These are phyloP conservation scores for Eleusine coracana DNA, from an alignment of 176 grass and related monocot genomes.

Conservation along the genomic window DNA sequence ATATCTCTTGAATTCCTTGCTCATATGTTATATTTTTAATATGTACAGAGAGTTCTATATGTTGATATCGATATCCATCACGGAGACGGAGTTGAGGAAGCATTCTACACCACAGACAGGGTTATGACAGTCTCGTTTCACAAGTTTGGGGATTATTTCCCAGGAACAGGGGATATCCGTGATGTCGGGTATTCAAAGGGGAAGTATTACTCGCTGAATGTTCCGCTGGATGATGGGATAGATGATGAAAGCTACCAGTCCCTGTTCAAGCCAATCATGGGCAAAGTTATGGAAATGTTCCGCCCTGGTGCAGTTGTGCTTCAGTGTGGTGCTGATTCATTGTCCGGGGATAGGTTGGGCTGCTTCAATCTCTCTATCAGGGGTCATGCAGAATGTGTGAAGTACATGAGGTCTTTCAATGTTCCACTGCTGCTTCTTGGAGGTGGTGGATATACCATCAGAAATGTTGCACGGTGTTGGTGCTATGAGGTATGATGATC, in stretches of 20 bases:
- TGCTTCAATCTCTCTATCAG: conserved; percentile 91
- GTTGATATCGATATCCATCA: conserved; percentile 95
- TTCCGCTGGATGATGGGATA: conserved; percentile 86
- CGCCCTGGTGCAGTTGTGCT: conserved; percentile 83
- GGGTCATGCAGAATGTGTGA: conserved; percentile 89
- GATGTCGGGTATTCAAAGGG: conserved; percentile 76
- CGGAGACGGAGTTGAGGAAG: conserved; percentile 89
- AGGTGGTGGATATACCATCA: conserved; percentile 92
- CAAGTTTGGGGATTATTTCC: conserved; percentile 92
- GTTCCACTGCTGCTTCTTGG: conserved; percentile 88
- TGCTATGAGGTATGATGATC: conserved; percentile 81
- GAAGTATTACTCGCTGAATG: conserved; percentile 85
- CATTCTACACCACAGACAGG: conserved; percentile 88
- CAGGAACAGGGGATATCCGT: conserved; percentile 81
- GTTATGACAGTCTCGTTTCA: conserved; percentile 98
- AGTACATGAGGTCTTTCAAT: conserved; percentile 96
- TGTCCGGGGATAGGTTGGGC: conserved; percentile 86
- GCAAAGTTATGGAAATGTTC: conserved; percentile 92
- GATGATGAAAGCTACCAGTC: conserved; percentile 94
- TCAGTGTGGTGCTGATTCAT: conserved; percentile 87
- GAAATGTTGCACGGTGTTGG: conserved; percentile 96
- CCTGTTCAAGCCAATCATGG: conserved; percentile 81
- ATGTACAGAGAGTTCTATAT: conserved; percentile 76
- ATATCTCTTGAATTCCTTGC: neutral
- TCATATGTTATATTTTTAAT: conserved; percentile 25